Conservation (phyloP, 306 rosid genomes). For the Benincasa hispida region DNA sequence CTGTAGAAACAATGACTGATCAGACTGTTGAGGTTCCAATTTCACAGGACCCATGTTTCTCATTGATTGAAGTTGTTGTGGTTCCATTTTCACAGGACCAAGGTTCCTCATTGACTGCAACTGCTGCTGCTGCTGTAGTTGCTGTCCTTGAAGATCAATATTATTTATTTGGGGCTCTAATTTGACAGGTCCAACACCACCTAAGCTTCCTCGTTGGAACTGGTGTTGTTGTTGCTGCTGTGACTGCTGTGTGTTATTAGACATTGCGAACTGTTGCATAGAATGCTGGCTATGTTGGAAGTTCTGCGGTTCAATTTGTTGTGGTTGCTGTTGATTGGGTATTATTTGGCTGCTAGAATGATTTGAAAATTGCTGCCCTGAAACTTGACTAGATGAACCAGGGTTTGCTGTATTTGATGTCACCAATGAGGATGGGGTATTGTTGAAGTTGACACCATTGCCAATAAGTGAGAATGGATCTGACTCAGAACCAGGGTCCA, state of each 20-base stretch:
- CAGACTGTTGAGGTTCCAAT: conserved; percentile 73
- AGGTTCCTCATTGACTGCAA: conserved; percentile 41
- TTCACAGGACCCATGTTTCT: conserved; percentile 55
- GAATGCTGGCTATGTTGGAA: conserved; percentile 78
- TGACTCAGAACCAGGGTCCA: conserved; percentile 55
- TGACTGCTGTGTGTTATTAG: conserved; percentile 27
- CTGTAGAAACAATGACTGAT: conserved; percentile 65
- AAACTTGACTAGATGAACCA: conserved; percentile 63
- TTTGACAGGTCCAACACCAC: conserved; percentile 63
- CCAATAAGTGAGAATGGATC: conserved; percentile 63
- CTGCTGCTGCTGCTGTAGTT: conserved; percentile 17
- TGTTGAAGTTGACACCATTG: conserved; percentile 55
- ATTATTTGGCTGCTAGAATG: conserved; percentile 54
- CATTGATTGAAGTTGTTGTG: conserved; percentile 58
- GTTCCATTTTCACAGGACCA: conserved; percentile 62
- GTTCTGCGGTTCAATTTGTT: conserved; percentile 60
- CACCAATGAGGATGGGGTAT: conserved; percentile 40
- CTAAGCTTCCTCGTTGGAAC: conserved; percentile 63
- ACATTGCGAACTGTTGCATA: conserved; percentile 70
- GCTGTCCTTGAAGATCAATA: conserved; percentile 71
- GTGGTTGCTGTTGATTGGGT: conserved; percentile 63
- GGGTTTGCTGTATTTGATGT: conserved; percentile 49
- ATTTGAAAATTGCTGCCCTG: conserved; percentile 69
- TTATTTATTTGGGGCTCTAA: conserved; percentile 58
- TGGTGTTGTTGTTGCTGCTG: conserved; percentile 30